Evolutionary conservation across 129 eudicot genomes (phyloP), one percentile per base, ranked within the genome.

Genomic region (Helianthus tuberosus): DNA sequence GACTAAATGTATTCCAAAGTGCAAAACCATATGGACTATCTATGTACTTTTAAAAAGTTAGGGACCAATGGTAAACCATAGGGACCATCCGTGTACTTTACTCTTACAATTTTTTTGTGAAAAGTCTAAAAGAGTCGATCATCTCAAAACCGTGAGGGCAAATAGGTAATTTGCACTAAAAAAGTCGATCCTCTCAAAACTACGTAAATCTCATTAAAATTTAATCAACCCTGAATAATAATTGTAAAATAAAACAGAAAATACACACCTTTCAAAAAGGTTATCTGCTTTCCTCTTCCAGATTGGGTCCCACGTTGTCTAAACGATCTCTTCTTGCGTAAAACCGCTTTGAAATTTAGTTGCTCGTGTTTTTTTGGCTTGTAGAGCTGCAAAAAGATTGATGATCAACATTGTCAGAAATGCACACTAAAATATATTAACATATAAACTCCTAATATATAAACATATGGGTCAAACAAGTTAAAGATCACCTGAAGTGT

Each of bases 311-410:
- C 86, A 39, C 77, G 91, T 38, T 89, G 84, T 68, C 90, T 90
- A 47, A 86, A 84, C 8, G 98, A 86, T 73, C 96, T 82, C 69
- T 93, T 93, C 89, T 93, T 93, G 15, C 98, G 89, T 16, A 88
- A 67, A 75, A 88, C 76, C 27, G 82, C 69, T 44, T 85, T 86
- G 8, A 84, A 68, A 64, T 86, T 68, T 25, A 86, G 75, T 62
- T 85, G 79, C 70, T 84, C 90, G 15, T 71, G 59, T 81, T 73
- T 83, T 77, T 80, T 88, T 14, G 80, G 86, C 82, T 91, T 87
- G 79, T 91, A 84, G 68, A 68, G 68, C 97, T 91, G 87, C 69
- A 78, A 49, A 11, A 32, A 61, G 16, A 75, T 69, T 64, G 3
- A 71, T 12, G 54, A 61, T 61, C 44, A 61, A 14, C 35, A 61